Conservation (phyloP, 108 stramenopile species). For the Conticribra weissflogii region DNA sequence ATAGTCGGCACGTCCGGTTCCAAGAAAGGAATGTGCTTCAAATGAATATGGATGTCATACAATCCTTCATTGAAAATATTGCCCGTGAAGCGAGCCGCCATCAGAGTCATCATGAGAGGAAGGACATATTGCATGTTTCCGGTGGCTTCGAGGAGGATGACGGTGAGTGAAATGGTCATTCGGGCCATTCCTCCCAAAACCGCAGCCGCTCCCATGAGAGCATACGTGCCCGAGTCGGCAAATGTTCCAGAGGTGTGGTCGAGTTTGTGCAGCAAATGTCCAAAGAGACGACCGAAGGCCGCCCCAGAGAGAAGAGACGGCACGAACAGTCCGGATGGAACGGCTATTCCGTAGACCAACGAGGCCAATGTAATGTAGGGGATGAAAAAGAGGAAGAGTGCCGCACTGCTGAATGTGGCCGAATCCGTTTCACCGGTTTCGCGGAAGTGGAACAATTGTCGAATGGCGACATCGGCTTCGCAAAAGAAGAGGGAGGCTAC, state of each 20-base stretch:
- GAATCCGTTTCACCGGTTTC: slow-evolving; percentile 90
- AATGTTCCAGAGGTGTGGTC: slow-evolving; percentile 95
- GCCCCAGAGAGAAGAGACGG: slow-evolving; percentile 88
- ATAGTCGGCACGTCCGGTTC: slow-evolving; percentile 90
- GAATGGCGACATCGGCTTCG: slow-evolving; percentile 94
- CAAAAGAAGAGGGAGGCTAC: slow-evolving; percentile 94
- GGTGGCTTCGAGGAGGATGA: slow-evolving; percentile 96
- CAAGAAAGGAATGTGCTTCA: slow-evolving; percentile 90
- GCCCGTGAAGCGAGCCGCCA: slow-evolving; percentile 95
- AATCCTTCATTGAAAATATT: slow-evolving; percentile 97
- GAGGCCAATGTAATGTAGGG: slow-evolving; percentile 90
- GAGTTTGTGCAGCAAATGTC: slow-evolving; percentile 94
- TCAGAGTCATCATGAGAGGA: slow-evolving; percentile 98
- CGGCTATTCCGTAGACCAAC: slow-evolving; percentile 91
- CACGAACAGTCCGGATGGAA: slow-evolving; percentile 92
- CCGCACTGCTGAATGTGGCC: slow-evolving; percentile 91
- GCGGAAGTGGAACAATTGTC: slow-evolving; percentile 95
- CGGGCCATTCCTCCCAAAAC: slow-evolving; percentile 98
- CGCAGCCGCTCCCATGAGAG: slow-evolving; percentile 89
- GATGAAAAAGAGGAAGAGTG: slow-evolving; percentile 93
- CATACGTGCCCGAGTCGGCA: slow-evolving; percentile 97
- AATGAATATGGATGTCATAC: slow-evolving; percentile 95
- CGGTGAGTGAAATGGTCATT: slow-evolving; percentile 98
- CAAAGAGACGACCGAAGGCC: slow-evolving; percentile 92
- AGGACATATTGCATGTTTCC: slow-evolving; percentile 98